phyloP scores from a whole-genome alignment of 257 asterid species.

The Plantago major region DNA sequence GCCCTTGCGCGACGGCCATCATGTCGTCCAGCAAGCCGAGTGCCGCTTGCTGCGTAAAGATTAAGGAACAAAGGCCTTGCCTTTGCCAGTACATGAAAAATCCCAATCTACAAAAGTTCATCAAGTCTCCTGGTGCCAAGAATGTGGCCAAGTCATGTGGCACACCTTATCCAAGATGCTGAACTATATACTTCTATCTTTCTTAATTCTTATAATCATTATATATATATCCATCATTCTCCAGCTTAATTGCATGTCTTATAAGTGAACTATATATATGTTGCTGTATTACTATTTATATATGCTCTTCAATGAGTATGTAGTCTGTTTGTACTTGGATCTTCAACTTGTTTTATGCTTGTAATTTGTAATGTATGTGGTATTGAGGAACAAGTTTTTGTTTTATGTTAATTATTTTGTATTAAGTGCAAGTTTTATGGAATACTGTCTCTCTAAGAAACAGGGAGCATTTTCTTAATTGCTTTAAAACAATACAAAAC shows the following conservation, averaged over 20 bases:
- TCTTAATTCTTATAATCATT: too few species aligned
- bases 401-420: too few species aligned
- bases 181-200: slow-evolving; percentile 28
- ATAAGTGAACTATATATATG: not conserved
- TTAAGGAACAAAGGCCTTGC: slow-evolving; percentile 77
- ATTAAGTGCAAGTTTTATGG: too few species aligned
- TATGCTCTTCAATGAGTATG: not conserved
- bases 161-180: slow-evolving; percentile 60
- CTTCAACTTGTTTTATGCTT: slow-evolving; percentile 18
- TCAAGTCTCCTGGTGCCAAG: slow-evolving; percentile 72
- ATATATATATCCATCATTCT: too few species aligned
- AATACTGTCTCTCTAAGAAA: too few species aligned
- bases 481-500: too few species aligned
- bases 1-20: slow-evolving; percentile 70
- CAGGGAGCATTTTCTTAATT: too few species aligned
- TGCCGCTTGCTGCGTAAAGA: slow-evolving; percentile 50
- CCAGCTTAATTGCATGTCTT: too few species aligned
- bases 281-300: not conserved
- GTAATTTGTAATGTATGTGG: slow-evolving; percentile 20
- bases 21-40: slow-evolving; percentile 49
- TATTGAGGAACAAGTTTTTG: slow-evolving; percentile 16
- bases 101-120: slow-evolving; percentile 64
- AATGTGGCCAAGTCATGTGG: slow-evolving; percentile 59
- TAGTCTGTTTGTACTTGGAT: not conserved
- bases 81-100: slow-evolving; percentile 69